phyloP scores from a whole-genome alignment of 306 rosid genomes.

The Gastrolobium villosum region DNA sequence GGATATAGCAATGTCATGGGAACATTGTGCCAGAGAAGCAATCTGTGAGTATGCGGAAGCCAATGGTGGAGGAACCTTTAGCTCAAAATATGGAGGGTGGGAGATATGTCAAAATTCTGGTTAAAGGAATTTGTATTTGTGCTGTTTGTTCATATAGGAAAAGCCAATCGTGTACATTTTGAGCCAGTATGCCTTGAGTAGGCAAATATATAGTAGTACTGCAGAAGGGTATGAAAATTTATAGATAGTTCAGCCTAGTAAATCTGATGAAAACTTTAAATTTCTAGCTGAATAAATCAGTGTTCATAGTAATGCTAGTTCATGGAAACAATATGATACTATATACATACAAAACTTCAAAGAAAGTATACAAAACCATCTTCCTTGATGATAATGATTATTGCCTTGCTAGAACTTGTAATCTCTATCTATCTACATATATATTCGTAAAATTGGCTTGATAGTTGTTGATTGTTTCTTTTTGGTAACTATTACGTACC shows the following conservation, averaged over 20 bases:
- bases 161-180: not conserved
- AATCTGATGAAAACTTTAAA: too few species aligned
- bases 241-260: not conserved
- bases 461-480: too few species aligned
- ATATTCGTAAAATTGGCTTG: too few species aligned
- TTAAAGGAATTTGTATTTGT: slow-evolving; percentile 18
- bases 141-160: not conserved
- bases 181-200: not conserved
- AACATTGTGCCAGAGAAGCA: slow-evolving; percentile 53
- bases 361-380: too few species aligned
- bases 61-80: slow-evolving; percentile 67
- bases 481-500: too few species aligned
- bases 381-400: too few species aligned
- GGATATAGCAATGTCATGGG: slow-evolving; percentile 61
- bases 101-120: slow-evolving; percentile 36
- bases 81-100: slow-evolving; percentile 61
- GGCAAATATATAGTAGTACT: not conserved
- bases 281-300: too few species aligned
- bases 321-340: too few species aligned
- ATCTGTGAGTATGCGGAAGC: slow-evolving; percentile 52
- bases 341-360: too few species aligned
- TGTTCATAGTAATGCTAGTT: too few species aligned
- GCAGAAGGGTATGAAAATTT: not conserved
- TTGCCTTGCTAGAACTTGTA: too few species aligned
- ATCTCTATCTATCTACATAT: too few species aligned